phyloP scores from a whole-genome alignment of 306 rosid species.

The Pterocarpus santalinus region DNA sequence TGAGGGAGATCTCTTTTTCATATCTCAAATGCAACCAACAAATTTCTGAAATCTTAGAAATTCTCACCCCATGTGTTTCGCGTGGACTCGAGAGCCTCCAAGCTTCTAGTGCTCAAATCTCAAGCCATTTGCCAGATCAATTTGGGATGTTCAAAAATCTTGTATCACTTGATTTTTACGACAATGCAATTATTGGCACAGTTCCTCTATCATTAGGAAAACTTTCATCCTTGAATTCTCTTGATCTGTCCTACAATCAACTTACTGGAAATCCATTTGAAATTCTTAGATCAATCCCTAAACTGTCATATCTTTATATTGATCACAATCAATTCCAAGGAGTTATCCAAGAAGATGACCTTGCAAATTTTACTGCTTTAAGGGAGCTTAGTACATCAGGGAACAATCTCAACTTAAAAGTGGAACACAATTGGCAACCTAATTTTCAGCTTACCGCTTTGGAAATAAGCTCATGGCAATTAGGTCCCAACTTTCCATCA shows the following conservation, averaged over 20 bases:
- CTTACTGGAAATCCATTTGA: neutral
- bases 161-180: fast-evolving
- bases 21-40: neutral
- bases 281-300: neutral
- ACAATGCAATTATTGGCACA: neutral
- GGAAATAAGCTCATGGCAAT: too few species aligned
- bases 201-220: neutral
- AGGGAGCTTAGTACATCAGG: fast-evolving
- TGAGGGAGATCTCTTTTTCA: conserved; percentile 24
- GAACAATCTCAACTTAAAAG: conserved; percentile 13
- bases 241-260: neutral
- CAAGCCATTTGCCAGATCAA: conserved; percentile 12
- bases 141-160: conserved; percentile 13
- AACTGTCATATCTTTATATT: neutral
- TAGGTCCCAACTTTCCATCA: too few species aligned
- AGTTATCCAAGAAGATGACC: conserved; percentile 21
- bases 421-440: neutral
- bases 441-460: too few species aligned
- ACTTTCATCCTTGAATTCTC: neutral
- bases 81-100: neutral
- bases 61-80: conserved; percentile 3
- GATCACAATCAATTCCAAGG: neutral
- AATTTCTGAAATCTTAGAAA: neutral
- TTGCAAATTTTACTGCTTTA: conserved; percentile 10
- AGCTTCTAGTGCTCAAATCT: neutral